Evolutionary conservation across 2,329 filamentous ascomycete species (phyloP).

Genomic region (Penicillium rolfsii): DNA sequence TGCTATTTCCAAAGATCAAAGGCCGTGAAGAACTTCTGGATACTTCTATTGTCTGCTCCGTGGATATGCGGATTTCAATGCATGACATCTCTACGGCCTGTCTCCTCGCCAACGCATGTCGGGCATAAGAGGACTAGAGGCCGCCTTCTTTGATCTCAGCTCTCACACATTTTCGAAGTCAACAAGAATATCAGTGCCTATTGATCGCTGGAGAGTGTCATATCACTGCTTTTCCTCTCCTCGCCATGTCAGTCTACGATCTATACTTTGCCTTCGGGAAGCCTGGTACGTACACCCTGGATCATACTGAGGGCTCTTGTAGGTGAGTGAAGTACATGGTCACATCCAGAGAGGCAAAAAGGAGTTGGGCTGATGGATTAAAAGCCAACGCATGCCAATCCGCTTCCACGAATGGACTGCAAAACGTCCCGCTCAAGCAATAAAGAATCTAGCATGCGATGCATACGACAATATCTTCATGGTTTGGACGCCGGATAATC

Average conservation of each 20-base stretch:
- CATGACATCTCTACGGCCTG: neutral
- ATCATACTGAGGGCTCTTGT: slow-evolving; percentile 4
- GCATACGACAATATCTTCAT: slow-evolving; percentile 9
- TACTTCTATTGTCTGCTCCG: neutral
- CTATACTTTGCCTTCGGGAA: slow-evolving; percentile 11
- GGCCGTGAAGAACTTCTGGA: neutral
- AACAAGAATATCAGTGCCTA: neutral
- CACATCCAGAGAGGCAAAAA: too few relatives aligned
- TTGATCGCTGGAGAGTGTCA: neutral
- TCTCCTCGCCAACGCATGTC: neutral
- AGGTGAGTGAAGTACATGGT: neutral
- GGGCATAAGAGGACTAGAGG: neutral
- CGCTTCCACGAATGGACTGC: slow-evolving; percentile 1
- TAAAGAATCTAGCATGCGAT: slow-evolving; percentile 4
- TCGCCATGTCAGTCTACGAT: slow-evolving; percentile 10
- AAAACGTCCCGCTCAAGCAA: neutral
- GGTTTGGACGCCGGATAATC: neutral
- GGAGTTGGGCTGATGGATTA: neutral
- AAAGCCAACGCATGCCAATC: slow-evolving; percentile 6
- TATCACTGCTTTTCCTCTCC: neutral
- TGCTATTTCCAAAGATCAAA: neutral
- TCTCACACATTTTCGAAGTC: too few relatives aligned
- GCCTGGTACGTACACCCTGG: slow-evolving; percentile 8
- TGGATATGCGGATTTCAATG: neutral
- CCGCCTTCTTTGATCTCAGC: neutral